Evolutionary conservation across 2,329 filamentous ascomycete genomes (phyloP).

Genomic region (Neonectria neomacrospora): DNA sequence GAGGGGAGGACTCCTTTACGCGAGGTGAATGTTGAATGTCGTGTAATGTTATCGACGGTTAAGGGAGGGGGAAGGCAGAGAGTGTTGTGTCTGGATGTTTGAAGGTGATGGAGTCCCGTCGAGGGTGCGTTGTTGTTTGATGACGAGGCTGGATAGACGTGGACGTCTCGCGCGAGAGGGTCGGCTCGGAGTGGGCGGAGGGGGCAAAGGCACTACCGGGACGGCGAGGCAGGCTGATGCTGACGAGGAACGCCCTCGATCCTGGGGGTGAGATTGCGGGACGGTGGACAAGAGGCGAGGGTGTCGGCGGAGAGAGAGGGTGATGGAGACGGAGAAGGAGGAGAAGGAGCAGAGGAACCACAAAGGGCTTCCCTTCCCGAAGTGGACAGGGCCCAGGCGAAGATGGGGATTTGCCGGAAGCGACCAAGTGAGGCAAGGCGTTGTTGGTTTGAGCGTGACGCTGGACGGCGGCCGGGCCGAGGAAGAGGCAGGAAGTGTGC

Average conservation of each 20-base stretch:
- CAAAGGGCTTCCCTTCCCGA: slow-evolving; percentile 7
- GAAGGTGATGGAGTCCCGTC: slow-evolving; percentile 2
- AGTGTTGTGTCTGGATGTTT: background rate
- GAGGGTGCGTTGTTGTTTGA: background rate
- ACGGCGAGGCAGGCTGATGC: slow-evolving; percentile 20
- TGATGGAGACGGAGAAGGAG: background rate
- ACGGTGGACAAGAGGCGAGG: slow-evolving; percentile 12
- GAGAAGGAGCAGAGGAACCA: background rate
- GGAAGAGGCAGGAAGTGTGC: slow-evolving; percentile 4
- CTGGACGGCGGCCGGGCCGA: slow-evolving; percentile 25
- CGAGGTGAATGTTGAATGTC: slow-evolving; percentile 10
- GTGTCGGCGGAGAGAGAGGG: slow-evolving; percentile 8
- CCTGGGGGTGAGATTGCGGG: slow-evolving; percentile 1
- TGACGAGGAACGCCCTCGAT: slow-evolving; percentile 17
- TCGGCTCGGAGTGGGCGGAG: slow-evolving; percentile 10
- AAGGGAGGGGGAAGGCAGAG: background rate
- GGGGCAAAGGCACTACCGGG: slow-evolving; percentile 12
- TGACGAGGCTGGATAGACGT: background rate
- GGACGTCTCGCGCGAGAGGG: slow-evolving; percentile 14
- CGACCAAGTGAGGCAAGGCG: slow-evolving; percentile 18
- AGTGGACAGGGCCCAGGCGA: slow-evolving; percentile 10
- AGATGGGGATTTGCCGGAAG: slow-evolving; percentile 4
- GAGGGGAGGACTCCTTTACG: slow-evolving; percentile 16
- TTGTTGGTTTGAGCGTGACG: slow-evolving; percentile 23
- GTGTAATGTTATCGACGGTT: slow-evolving; percentile 10